A percentile compares a stretch with the other conserved stretches of the same genome.
These are phyloP conservation scores for Cytospora leucostoma DNA, from an alignment of 2,329 filamentous ascomycete species.

Conservation along the genomic window DNA sequence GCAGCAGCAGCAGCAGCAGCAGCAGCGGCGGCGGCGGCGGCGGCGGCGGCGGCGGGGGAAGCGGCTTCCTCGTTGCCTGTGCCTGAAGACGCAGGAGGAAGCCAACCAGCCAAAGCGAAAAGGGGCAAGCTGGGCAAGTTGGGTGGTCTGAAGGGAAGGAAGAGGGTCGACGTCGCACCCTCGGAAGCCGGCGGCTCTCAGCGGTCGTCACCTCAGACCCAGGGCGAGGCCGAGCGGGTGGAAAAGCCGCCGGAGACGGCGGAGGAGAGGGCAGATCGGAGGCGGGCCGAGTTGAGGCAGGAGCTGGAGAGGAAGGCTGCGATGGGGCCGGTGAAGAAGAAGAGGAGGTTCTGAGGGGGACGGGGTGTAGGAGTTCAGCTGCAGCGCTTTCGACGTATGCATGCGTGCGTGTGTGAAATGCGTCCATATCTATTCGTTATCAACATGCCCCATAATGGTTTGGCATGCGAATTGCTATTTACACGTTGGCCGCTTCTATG, in stretches of 20 bases:
- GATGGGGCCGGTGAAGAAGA: slow-evolving; percentile 56
- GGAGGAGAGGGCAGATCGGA: slow-evolving; percentile 50
- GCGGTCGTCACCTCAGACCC: background rate
- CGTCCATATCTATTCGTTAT: background rate
- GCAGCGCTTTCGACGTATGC: background rate
- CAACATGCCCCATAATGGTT: background rate
- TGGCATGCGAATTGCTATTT: background rate
- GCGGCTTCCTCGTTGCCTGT: background rate
- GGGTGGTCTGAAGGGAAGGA: slow-evolving; percentile 30
- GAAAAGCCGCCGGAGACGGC: slow-evolving; percentile 44
- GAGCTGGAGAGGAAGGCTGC: slow-evolving; percentile 53
- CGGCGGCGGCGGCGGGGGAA: background rate
- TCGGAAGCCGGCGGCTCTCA: background rate
- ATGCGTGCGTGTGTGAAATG: background rate
- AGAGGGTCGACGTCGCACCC: background rate
- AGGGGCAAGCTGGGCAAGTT: slow-evolving; percentile 49
- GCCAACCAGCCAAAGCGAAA: background rate
- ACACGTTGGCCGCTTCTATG: background rate
- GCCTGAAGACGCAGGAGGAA: background rate
- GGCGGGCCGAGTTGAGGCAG: slow-evolving; percentile 52
- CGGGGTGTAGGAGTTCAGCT: background rate
- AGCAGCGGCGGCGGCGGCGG: background rate
- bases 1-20: background rate
- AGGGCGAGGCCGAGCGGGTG: slow-evolving; percentile 34
- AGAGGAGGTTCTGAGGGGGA: slow-evolving; percentile 51